Percentiles rank a stretch among this genome's conserved stretches.
Conservation (phyloP, 139 green algal genomes). For the Haematococcus lacustris region DNA sequence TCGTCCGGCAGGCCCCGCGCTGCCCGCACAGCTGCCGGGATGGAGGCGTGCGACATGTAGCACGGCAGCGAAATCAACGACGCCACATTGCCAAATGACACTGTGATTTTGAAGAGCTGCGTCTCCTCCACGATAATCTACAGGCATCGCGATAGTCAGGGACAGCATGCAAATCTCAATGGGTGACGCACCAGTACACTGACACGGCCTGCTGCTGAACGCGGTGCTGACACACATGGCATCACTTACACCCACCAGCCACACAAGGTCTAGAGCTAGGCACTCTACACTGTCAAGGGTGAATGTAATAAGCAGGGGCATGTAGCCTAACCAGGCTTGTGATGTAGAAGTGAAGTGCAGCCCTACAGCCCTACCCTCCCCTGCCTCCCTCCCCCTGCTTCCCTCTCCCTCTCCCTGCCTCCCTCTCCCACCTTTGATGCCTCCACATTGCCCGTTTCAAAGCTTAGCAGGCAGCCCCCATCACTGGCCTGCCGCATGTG, state of each 20-base stretch:
- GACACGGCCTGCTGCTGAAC: no score
- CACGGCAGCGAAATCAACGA: constrained; percentile 89
- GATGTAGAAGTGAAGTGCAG: no score
- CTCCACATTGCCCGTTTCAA: constrained; percentile 65
- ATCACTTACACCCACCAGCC: not conserved
- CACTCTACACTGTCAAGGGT: no score
- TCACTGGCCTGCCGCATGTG: constrained; percentile 59
- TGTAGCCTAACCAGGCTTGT: no score
- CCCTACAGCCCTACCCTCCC: no score
- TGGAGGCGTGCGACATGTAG: constrained; percentile 95
- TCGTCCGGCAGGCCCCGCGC: constrained; percentile 88
- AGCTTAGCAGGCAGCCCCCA: constrained; percentile 73
- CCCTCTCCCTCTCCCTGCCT: no score
- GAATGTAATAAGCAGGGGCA: no score
- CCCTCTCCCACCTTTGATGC: no score
- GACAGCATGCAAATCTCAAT: no score
- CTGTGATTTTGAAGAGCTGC: constrained; percentile 86
- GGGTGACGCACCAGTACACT: no score
- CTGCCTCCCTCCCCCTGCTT: no score
- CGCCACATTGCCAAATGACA: constrained; percentile 85
- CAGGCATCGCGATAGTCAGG: not conserved
- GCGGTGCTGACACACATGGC: not conserved
- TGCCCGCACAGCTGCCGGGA: constrained; percentile 77
- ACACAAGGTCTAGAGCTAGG: constrained; percentile 46
- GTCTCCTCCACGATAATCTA: constrained; percentile 70